Evolutionary conservation across 345 rosid species (phyloP).

Genomic region (Hirschfeldia incana): DNA sequence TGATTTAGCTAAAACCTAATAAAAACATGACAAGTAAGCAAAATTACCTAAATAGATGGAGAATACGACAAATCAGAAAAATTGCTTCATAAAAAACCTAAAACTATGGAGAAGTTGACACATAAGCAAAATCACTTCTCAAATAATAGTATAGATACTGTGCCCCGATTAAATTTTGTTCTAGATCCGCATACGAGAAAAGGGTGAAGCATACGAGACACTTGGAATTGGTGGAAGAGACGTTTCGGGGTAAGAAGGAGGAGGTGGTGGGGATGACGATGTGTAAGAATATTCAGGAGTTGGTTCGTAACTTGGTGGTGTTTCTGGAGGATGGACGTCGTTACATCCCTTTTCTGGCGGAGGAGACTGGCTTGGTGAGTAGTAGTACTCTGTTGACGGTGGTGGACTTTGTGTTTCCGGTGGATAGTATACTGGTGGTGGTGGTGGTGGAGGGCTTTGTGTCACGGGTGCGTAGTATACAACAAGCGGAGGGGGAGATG

Average conservation of each 20-base stretch:
- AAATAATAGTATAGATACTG: too few relatives aligned
- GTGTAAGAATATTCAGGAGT: conserved; percentile 38
- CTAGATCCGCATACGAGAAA: too few relatives aligned
- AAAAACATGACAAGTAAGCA: too few relatives aligned
- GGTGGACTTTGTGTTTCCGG: conserved; percentile 20
- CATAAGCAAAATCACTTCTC: too few relatives aligned
- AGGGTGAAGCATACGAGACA: conserved; percentile 57
- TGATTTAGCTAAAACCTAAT: too few relatives aligned
- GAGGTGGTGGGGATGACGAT: conserved; percentile 43
- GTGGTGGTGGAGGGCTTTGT: conserved; percentile 42
- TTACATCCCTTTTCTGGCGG: conserved; percentile 34
- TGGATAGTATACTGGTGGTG: conserved; percentile 25
- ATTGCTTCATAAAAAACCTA: too few relatives aligned
- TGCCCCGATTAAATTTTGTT: too few relatives aligned
- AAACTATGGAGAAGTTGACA: too few relatives aligned
- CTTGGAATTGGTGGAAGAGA: conserved; percentile 60
- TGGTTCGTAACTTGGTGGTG: conserved; percentile 42
- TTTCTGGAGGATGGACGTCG: conserved; percentile 38
- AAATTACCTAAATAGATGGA: too few relatives aligned
- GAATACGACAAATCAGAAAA: too few relatives aligned
- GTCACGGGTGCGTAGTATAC: conserved; percentile 31
- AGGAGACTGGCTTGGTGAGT: conserved; percentile 40
- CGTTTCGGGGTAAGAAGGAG: conserved; percentile 30
- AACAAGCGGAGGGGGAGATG: conserved; percentile 50
- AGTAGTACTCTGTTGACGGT: conserved; percentile 43